Percentiles rank a stretch among this genome's conserved stretches.
These are phyloP conservation scores for Hypoxylon rickii DNA, from an alignment of 495 filamentous ascomycete genomes.

Conservation along the genomic window DNA sequence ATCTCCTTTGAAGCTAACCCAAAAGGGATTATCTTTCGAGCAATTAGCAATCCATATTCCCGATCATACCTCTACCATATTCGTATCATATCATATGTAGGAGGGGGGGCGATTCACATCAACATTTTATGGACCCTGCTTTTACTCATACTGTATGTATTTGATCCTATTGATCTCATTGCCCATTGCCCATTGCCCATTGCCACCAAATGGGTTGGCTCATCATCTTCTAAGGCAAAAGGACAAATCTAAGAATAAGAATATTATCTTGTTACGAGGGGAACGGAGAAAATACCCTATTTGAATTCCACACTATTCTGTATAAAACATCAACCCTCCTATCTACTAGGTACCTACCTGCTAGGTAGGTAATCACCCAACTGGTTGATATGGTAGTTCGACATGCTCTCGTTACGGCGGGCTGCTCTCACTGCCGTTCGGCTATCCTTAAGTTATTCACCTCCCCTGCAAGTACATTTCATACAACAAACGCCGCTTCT, in stretches of 20 bases:
- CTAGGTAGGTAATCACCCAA: too few species aligned
- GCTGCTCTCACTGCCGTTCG: constrained; percentile 39
- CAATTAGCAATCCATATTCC: not conserved
- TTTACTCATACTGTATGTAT: too few species aligned
- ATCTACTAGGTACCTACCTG: too few species aligned
- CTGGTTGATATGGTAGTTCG: constrained; percentile 23
- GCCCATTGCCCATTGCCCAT: too few species aligned
- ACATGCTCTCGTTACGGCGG: constrained; percentile 22
- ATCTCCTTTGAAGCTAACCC: constrained; percentile 6
- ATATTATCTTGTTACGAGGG: too few species aligned
- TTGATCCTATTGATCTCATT: too few species aligned
- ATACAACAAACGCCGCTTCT: constrained; percentile 4
- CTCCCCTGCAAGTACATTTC: constrained; percentile 13
- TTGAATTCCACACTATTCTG: not conserved
- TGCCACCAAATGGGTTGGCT: too few species aligned
- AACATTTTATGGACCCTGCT: too few species aligned
- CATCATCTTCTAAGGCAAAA: not conserved
- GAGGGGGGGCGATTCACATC: too few species aligned
- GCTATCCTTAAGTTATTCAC: constrained; percentile 33
- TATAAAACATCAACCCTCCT: not conserved
- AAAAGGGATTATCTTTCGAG: too few species aligned
- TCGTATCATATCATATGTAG: constrained; percentile 8
- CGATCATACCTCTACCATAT: not conserved
- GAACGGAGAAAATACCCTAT: too few species aligned
- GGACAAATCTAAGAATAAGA: too few species aligned